phyloP scores from a whole-genome alignment of 768 basidiomycete species.

The Hypholoma sublateritium region DNA sequence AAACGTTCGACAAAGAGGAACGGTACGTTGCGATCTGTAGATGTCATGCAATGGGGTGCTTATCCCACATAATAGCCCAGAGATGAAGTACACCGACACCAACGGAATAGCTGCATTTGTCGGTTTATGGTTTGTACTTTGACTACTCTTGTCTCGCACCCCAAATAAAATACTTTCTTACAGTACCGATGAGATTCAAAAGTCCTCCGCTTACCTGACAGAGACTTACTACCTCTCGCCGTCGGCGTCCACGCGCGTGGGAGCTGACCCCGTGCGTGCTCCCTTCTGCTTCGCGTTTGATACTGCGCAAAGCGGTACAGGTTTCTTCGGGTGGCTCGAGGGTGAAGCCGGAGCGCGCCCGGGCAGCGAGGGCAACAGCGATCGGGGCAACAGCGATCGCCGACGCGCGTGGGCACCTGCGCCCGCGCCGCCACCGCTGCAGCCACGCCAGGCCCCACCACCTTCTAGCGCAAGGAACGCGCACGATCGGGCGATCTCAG shows the following conservation, averaged over 20 bases:
- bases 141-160: not conserved
- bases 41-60: not conserved
- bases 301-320: constrained; percentile 31
- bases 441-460: not conserved
- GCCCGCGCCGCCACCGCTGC: not conserved
- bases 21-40: constrained; percentile 32
- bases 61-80: constrained; percentile 38
- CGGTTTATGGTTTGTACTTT: constrained; percentile 55
- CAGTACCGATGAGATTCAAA: constrained; percentile 77
- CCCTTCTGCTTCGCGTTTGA: constrained; percentile 77
- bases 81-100: constrained; percentile 63
- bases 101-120: constrained; percentile 72
- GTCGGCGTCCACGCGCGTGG: constrained; percentile 31
- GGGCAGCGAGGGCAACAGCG: not conserved
- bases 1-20: constrained; percentile 32
- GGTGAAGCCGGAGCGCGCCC: constrained; percentile 33
- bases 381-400: not conserved
- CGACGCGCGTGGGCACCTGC: not conserved
- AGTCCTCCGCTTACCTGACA: constrained; percentile 73
- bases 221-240: constrained; percentile 55
- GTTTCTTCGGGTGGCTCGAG: constrained; percentile 78
- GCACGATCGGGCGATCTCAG: not conserved
- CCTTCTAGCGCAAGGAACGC: not conserved
- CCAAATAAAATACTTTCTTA: not conserved
- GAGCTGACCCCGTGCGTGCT: constrained; percentile 48